Percentiles rank a stretch among this genome's conserved stretches.
These are phyloP conservation scores for Xylariales sp. DNA, from an alignment of 2,329 filamentous ascomycete species.

Conservation along the genomic window DNA sequence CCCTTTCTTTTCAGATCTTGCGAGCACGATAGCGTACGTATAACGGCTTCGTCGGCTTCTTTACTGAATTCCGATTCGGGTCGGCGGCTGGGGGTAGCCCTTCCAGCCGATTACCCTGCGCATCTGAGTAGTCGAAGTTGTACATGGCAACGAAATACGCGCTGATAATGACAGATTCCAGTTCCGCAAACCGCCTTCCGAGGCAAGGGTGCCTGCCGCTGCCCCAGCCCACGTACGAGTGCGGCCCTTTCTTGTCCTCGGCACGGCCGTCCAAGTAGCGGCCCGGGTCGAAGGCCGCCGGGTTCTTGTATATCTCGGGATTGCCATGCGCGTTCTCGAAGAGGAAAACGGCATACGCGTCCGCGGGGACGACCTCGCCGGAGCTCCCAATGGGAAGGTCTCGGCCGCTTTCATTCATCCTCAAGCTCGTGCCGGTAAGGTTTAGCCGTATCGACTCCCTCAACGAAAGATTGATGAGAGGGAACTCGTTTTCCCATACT, in stretches of 20 bases:
- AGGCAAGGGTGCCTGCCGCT: constrained; percentile 32
- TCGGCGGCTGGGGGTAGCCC: too few relatives aligned
- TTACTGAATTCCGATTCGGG: too few relatives aligned
- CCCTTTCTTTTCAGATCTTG: too few relatives aligned
- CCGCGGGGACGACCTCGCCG: constrained; percentile 44
- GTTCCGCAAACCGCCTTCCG: constrained; percentile 37
- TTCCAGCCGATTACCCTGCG: constrained; percentile 29
- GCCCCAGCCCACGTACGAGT: constrained; percentile 20
- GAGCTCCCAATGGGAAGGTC: constrained; percentile 39
- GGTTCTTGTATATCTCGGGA: constrained; percentile 32
- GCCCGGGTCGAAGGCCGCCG: constrained; percentile 37
- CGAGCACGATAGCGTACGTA: too few relatives aligned
- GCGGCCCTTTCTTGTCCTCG: constrained; percentile 29
- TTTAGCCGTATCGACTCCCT: constrained; percentile 50
- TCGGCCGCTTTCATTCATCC: constrained; percentile 43
- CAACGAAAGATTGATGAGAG: constrained; percentile 45
- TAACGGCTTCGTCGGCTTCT: too few relatives aligned
- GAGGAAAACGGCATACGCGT: constrained; percentile 40
- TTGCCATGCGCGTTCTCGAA: constrained; percentile 43
- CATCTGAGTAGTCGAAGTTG: constrained; percentile 34
- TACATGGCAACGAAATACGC: constrained; percentile 42
- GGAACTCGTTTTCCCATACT: constrained; percentile 53
- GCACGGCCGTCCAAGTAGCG: constrained; percentile 37
- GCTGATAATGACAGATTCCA: constrained; percentile 43
- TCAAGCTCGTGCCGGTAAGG: constrained; percentile 41